Evolutionary conservation across 2,329 filamentous ascomycete genomes (phyloP), one percentile per base, ranked within the genome.

Genomic region (Colletotrichum neosansevieriae): DNA sequence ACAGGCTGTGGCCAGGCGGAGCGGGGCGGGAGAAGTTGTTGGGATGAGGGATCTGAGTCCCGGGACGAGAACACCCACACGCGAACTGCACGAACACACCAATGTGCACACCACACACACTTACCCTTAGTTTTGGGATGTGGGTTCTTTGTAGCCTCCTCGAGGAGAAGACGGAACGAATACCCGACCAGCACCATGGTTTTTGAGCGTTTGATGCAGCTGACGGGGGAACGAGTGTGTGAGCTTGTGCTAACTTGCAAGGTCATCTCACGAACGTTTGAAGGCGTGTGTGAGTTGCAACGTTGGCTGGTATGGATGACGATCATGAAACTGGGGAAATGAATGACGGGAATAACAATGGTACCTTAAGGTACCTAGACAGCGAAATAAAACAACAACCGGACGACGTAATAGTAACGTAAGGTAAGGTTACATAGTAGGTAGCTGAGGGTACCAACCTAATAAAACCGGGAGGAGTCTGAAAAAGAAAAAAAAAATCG

Each of bases 11-110:
- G 36, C 36, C 56, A 63, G 36, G 65, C 60, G 65, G 60, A n/a
- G 65, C 65, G 47, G 60, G 60, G 53, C 45, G 53, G 45, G 63
- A 53, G 29, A 58, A 10, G 40, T 38, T 29, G 63, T 60, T 66
- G 58, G 63, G 60, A 64, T 38, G 58, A 64, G 60, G 45, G 45
- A 53, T 57, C 58, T 44, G 34, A 57, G 51, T 63, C 50, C 63
- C 50, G 36, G 19, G 63, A 63, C 44, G 36, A 29, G 58, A 63
- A 51, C 51, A 58, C 59, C 51, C 59, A 59, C 57, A 50, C 44
- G 24, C 57, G 57, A 21, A 21, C 4, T 21, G 21, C 21, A 21
- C 21, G 21, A 59, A 59, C 42, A 45, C 42, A 47, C 17, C n/a
- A 17, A 21, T 12, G 11, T 17, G 11, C 44, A 19, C 44, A 59